Conservation (phyloP, 495 filamentous ascomycete species). For the Cudoniella acicularis region DNA sequence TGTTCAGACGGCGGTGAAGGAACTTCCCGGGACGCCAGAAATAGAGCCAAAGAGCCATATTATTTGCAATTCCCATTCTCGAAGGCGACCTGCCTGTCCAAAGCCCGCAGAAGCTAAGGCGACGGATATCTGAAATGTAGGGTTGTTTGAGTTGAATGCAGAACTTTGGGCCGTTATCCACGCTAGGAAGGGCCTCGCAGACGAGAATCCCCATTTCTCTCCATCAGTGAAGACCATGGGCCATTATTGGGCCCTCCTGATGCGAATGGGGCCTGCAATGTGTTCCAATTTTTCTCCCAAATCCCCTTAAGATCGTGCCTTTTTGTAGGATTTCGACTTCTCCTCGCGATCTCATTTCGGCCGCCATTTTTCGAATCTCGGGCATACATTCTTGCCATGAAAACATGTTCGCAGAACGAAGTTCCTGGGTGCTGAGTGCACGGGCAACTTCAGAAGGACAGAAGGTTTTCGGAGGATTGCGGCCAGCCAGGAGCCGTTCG, state of each 20-base stretch:
- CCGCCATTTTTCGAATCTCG: constrained; percentile 33
- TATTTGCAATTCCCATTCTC: too few relatives aligned
- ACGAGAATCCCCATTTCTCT: too few relatives aligned
- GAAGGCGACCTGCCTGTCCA: too few relatives aligned
- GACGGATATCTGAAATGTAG: too few relatives aligned
- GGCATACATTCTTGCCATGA: constrained; percentile 44
- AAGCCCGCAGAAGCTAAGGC: too few relatives aligned
- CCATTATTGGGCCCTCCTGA: constrained; percentile 21
- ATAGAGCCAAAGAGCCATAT: too few relatives aligned
- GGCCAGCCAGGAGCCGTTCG: constrained; percentile 14
- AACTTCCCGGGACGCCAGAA: too few relatives aligned
- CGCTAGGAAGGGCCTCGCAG: too few relatives aligned
- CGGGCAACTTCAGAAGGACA: constrained; percentile 49
- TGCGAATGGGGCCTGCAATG: constrained; percentile 39
- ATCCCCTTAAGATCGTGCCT: constrained; percentile 32
- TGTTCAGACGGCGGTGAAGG: too few relatives aligned
- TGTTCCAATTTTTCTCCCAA: constrained; percentile 22
- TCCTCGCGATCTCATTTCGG: constrained; percentile 30
- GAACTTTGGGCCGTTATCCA: too few relatives aligned
- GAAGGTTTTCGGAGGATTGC: constrained; percentile 41
- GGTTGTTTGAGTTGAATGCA: too few relatives aligned
- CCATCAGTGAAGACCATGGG: too few relatives aligned
- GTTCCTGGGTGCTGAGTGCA: constrained; percentile 32
- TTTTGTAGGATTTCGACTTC: constrained; percentile 46
- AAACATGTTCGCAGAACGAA: constrained; percentile 24